Conservation (phyloP, 116 monocot genomes). For the Zostera marina region DNA sequence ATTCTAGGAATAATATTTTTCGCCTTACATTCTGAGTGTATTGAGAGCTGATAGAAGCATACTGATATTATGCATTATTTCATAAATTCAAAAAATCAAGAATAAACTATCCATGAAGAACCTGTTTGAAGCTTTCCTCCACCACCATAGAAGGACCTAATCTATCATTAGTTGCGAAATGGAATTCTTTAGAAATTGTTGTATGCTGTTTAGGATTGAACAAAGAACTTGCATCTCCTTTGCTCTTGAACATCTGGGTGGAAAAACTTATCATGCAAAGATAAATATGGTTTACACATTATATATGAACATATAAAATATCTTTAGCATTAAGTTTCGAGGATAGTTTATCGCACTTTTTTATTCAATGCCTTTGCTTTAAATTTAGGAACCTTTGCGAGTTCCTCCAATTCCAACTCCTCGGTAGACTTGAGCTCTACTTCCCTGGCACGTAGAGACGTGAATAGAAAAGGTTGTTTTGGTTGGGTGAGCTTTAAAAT, state of each 20-base stretch:
- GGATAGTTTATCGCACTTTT: slow-evolving; percentile 26
- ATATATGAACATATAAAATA: not conserved
- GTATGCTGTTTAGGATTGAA: slow-evolving; percentile 34
- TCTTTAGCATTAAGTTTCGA: not conserved
- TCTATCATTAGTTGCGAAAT: slow-evolving; percentile 72
- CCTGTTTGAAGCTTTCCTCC: slow-evolving; percentile 82
- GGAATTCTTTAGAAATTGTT: slow-evolving; percentile 70
- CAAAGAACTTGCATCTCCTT: slow-evolving; percentile 31
- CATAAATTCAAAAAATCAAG: too few species aligned
- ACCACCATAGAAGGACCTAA: slow-evolving; percentile 46
- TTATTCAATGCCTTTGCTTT: slow-evolving; percentile 85
- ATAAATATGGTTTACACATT: too few species aligned
- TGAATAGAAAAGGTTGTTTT: slow-evolving; percentile 57
- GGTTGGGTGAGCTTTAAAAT: slow-evolving; percentile 37
- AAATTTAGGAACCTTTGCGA: slow-evolving; percentile 71
- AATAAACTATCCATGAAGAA: slow-evolving; percentile 3
- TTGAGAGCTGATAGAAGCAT: slow-evolving; percentile 42
- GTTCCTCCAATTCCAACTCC: slow-evolving; percentile 67
- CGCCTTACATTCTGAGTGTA: slow-evolving; percentile 41
- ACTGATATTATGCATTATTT: too few species aligned
- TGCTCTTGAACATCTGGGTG: slow-evolving; percentile 59
- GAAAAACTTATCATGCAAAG: too few species aligned
- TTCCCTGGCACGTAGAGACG: slow-evolving; percentile 55
- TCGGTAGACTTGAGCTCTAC: slow-evolving; percentile 49
- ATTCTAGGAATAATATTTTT: slow-evolving; percentile 30